Base-by-base conservation (phyloP, 306 rosid genomes). In the Chamaecrista fasciculata region DNA sequence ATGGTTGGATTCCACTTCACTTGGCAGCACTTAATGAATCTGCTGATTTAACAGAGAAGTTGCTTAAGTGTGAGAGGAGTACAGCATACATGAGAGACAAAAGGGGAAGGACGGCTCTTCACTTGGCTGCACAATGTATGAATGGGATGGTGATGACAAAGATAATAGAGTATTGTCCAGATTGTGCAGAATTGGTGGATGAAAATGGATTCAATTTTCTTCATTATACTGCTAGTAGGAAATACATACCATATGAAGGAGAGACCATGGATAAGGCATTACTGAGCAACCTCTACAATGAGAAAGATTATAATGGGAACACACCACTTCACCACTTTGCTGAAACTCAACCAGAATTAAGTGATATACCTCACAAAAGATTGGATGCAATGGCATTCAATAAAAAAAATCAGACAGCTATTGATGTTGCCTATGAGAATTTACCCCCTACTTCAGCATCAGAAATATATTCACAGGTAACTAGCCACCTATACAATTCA, bases 141-240 rank as follows among this genome's bases (percentile, higher is more conserved):
- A 5, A 33, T 1, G 36, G 1, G 6, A 33, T 0, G 0, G 16
- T 34, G 0, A 18, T 59, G 28, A 3, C 4, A 19, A 11, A 8
- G 28, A 59, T 59, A 7, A 18, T 59, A 36, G 1, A 1, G 20
- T 20, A 10, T n/a, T 36, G 25, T 60, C 66, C 66, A 36, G 66
- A 60, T 60, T 60, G 66, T 60, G 11, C 33, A 37, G 67, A 61
- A 24, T 1, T 37, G 23, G 49, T 61, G 23, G 67, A 61, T 15
- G 11, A 61, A 8, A 37, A 20, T 4, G 49, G 67, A 0, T 2
- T 2, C 5, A 61, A 61, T 1, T 48, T 49, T 20, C 33, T 61
- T 2, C 67, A 61, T 36, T n/a, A n/a, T n/a, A n/a, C n/a, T n/a
- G n/a, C n/a, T n/a, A n/a, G n/a, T n/a, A n/a, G n/a, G n/a, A n/a